These are phyloP conservation scores for Hypoxylon sp. DNA, from an alignment of 2,329 filamentous ascomycete genomes.

Conservation along the genomic window DNA sequence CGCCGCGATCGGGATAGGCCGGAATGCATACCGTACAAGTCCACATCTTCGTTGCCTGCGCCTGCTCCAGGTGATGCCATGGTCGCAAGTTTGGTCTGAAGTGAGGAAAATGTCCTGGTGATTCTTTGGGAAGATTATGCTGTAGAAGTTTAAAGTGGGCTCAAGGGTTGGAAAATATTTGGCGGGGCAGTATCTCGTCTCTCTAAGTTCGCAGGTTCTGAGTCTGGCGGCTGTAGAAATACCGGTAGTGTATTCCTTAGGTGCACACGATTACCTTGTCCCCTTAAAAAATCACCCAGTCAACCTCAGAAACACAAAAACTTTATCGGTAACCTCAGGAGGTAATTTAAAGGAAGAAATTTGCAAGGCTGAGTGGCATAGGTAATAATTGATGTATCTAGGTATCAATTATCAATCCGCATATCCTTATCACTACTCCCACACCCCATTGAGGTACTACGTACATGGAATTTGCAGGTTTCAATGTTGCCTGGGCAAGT, in stretches of 20 bases:
- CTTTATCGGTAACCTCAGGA: neutral
- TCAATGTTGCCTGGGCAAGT: neutral
- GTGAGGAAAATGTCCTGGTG: constrained; percentile 15
- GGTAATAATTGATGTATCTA: constrained; percentile 10
- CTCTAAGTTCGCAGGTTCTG: neutral
- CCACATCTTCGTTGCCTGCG: constrained; percentile 61
- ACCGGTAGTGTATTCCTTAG: neutral
- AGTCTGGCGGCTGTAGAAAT: neutral
- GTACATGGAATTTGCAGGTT: constrained; percentile 5
- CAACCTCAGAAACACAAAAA: neutral
- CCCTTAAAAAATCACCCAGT: neutral
- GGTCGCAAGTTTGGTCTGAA: constrained; percentile 24
- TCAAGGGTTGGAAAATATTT: constrained; percentile 47
- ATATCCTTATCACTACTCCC: constrained; percentile 6
- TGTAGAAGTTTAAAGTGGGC: constrained; percentile 42
- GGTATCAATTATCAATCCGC: neutral
- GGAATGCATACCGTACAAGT: constrained; percentile 66
- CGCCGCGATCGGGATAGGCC: neutral
- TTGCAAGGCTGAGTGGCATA: constrained; percentile 19
- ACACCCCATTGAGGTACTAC: constrained; percentile 4
- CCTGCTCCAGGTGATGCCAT: constrained; percentile 50
- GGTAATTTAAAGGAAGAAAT: constrained; percentile 11
- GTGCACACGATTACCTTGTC: neutral
- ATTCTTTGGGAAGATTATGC: constrained; percentile 28
- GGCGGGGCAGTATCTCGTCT: constrained; percentile 45